Evolutionary conservation across 2,329 filamentous ascomycete species (phyloP).

Genomic region (Tolypocladium inflatum): DNA sequence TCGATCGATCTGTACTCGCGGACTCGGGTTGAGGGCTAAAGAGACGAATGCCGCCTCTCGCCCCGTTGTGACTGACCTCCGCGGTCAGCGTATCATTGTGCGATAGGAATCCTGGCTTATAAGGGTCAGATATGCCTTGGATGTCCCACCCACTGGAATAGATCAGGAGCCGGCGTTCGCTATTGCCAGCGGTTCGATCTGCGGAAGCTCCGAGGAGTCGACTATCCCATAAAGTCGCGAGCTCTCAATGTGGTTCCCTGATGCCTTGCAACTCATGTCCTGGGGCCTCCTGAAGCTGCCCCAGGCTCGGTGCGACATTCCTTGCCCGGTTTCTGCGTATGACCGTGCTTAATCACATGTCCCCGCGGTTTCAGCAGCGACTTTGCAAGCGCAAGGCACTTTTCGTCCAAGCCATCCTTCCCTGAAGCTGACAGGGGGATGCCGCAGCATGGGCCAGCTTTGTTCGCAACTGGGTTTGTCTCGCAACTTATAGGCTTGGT

Average conservation of each 20-base stretch:
- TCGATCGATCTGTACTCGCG: background rate
- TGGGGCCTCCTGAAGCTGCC: conserved; percentile 44
- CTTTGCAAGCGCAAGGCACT: too few species aligned
- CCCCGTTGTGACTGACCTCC: background rate
- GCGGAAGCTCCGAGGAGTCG: background rate
- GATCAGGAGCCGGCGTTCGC: background rate
- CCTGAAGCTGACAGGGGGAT: conserved; percentile 10
- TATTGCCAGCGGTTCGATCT: background rate
- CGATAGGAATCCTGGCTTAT: background rate
- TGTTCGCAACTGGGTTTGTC: conserved; percentile 19
- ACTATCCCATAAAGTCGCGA: background rate
- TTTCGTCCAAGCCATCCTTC: conserved; percentile 4
- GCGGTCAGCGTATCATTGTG: background rate
- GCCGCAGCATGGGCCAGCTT: conserved; percentile 22
- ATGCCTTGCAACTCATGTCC: conserved; percentile 37
- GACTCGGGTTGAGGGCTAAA: background rate
- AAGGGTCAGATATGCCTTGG: background rate
- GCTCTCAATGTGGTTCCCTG: background rate
- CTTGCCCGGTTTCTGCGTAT: conserved; percentile 41
- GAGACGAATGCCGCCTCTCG: background rate
- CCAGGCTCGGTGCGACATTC: conserved; percentile 49
- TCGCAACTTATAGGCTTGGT: conserved; percentile 49
- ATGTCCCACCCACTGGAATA: background rate
- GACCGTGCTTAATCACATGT: too few species aligned
- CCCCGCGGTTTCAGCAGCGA: too few species aligned